Evolutionary conservation across 768 basidiomycete species (phyloP).

Genomic region (Tephrocybe sp.): DNA sequence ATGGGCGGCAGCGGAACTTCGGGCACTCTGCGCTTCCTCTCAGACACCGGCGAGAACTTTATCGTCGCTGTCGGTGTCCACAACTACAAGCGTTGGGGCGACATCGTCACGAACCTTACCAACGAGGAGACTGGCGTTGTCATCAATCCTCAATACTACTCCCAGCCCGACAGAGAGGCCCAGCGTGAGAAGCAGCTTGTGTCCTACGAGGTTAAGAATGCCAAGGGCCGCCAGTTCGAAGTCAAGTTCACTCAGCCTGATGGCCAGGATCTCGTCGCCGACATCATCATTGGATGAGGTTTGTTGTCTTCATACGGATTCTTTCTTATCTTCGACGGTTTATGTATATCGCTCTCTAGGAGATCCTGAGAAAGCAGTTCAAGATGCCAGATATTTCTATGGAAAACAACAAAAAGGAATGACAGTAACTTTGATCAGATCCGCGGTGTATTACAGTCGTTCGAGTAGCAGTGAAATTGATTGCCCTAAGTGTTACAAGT

Average conservation of each 20-base stretch:
- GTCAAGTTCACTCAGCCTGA: not conserved
- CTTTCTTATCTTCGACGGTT: too few relatives aligned
- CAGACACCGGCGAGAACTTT: slow-evolving; percentile 28
- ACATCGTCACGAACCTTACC: too few relatives aligned
- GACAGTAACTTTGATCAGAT: too few relatives aligned
- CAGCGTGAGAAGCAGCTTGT: slow-evolving; percentile 3
- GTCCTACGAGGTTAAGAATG: not conserved
- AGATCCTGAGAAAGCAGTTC: too few relatives aligned
- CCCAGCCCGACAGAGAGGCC: not conserved
- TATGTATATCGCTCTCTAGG: too few relatives aligned
- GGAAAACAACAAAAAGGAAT: too few relatives aligned
- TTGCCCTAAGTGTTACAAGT: too few relatives aligned
- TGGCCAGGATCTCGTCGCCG: not conserved
- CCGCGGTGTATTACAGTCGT: too few relatives aligned
- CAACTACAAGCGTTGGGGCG: slow-evolving; percentile 39
- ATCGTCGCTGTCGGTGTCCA: slow-evolving; percentile 36
- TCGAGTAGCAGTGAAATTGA: too few relatives aligned
- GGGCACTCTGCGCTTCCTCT: slow-evolving; percentile 32
- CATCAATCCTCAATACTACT: slow-evolving; percentile 30
- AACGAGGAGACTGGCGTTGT: slow-evolving; percentile 21
- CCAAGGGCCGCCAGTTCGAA: not conserved
- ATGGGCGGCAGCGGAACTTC: slow-evolving; percentile 41
- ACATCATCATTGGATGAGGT: slow-evolving; percentile 4
- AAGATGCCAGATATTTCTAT: too few relatives aligned
- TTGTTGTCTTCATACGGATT: too few relatives aligned